Evolutionary conservation across 345 rosid genomes (phyloP), one percentile per base, ranked within the genome.

Genomic region (Brassica rapa): DNA sequence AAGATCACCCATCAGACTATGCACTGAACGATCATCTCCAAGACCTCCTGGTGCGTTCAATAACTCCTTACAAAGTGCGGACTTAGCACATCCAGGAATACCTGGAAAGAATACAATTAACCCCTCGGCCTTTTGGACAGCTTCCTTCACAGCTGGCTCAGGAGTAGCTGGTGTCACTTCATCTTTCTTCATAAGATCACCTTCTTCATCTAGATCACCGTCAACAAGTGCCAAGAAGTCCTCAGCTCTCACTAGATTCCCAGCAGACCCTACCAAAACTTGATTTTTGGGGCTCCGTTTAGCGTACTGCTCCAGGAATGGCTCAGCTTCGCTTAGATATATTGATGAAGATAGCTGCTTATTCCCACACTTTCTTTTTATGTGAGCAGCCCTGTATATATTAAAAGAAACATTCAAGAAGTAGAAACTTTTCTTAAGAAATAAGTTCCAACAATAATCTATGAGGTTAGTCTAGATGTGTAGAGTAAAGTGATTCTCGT

Each of bases 101-200:
- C 99, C 99, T 70, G 99, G 99, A 80, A 93, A 95, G 79, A 95
- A 93, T 66, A 95, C 90, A 74, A 95, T 85, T 81, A 91, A 89
- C 79, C 98, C 97, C 84, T 85, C 86, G 72, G 84, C 77, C 83
- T 89, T 94, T 49, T 82, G 86, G 80, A 89, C 84, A 66, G 88
- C 81, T 61, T 86, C 93, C 81, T 83, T 82, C 80, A 76, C 64
- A 72, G 82, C 65, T 68, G 86, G 77, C 65, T 69, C 77, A 32
- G 96, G 86, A 80, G 83, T 86, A 32, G 81, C 68, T 10, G 95
- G 87, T 21, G 73, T 76, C 73, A 73, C 80, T 77, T 80, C 88
- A 76, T 66, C 80, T 79, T 90, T 88, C 68, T 61, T 77, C 63
- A 81, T 83, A 60, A 95, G 90, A 85, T 95, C 99, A 79, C 96